phyloP scores from a whole-genome alignment of 2,329 filamentous ascomycete species.

The Dothistroma septosporum region DNA sequence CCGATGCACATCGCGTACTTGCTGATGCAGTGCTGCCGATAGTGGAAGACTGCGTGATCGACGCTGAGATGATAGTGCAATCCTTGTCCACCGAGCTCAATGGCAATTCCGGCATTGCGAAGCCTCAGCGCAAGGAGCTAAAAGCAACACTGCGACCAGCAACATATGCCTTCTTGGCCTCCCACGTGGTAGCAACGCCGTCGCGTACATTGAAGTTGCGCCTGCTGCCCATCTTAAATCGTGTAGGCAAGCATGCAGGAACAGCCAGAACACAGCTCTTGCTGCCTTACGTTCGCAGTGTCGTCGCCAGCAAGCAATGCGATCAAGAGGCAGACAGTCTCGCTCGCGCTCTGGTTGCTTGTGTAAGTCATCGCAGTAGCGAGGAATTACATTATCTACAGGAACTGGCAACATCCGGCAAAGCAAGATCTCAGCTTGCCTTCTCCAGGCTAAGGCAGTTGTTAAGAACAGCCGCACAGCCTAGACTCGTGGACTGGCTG shows the following conservation, averaged over 20 bases:
- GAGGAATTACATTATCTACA: constrained; percentile 56
- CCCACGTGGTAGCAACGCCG: constrained; percentile 67
- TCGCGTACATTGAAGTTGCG: constrained; percentile 64
- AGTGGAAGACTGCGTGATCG: constrained; percentile 81
- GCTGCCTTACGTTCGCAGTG: constrained; percentile 68
- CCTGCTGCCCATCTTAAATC: constrained; percentile 68
- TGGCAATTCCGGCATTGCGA: constrained; percentile 25
- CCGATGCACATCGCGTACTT: constrained; percentile 59
- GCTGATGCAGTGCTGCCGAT: constrained; percentile 65
- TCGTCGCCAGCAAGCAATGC: constrained; percentile 55
- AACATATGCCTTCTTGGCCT: constrained; percentile 67
- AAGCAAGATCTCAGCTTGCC: constrained; percentile 58
- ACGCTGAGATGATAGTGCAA: constrained; percentile 64
- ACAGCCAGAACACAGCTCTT: constrained; percentile 67
- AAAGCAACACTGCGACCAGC: constrained; percentile 61
- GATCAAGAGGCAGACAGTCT: constrained; percentile 51
- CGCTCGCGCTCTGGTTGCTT: constrained; percentile 51
- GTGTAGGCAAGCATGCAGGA: constrained; percentile 67
- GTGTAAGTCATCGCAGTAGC: constrained; percentile 53
- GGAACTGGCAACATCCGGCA: constrained; percentile 42
- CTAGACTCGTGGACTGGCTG: constrained; percentile 58
- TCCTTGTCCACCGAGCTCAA: constrained; percentile 60
- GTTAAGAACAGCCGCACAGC: constrained; percentile 62
- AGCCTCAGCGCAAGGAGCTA: constrained; percentile 38
- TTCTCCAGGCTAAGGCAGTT: constrained; percentile 70